Evolutionary conservation across 805 yeast genomes (phyloP).

Genomic region (Saccharomycopsis malanga): DNA sequence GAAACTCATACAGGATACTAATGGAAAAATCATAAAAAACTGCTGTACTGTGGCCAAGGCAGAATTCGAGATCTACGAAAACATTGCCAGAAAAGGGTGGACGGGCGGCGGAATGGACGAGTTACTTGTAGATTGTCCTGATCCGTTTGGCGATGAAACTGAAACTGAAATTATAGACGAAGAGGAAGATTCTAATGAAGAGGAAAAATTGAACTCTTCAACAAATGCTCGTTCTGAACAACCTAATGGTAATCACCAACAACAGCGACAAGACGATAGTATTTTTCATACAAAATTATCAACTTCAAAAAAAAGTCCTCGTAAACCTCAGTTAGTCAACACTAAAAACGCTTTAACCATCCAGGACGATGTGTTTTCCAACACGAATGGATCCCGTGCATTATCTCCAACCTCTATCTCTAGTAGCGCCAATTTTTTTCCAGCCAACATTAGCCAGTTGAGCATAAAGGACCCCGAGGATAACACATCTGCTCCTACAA

Average conservation of each 20-base stretch:
- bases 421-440: no score
- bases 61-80: conserved; percentile 74
- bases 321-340: conserved; percentile 8
- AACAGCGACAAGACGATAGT: neutral
- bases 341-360: conserved; percentile 11
- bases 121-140: conserved; percentile 55
- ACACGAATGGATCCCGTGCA: neutral
- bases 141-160: conserved; percentile 43
- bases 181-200: conserved; percentile 12
- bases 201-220: neutral
- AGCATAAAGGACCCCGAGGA: no score
- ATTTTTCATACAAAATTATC: conserved; percentile 2
- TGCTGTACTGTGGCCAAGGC: conserved; percentile 67
- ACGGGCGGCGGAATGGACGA: conserved; percentile 81
- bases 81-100: conserved; percentile 80
- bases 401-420: no score
- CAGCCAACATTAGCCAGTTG: no score
- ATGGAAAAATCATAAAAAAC: conserved; percentile 43
- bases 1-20: conserved; percentile 55
- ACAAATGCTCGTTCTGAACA: no score
- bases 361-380: conserved; percentile 1
- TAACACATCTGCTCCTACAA: no score
- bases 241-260: neutral
- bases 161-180: conserved; percentile 17
- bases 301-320: neutral